phyloP scores from a whole-genome alignment of 371 early-diverging fungal species.

The Rhizopus delemar region DNA sequence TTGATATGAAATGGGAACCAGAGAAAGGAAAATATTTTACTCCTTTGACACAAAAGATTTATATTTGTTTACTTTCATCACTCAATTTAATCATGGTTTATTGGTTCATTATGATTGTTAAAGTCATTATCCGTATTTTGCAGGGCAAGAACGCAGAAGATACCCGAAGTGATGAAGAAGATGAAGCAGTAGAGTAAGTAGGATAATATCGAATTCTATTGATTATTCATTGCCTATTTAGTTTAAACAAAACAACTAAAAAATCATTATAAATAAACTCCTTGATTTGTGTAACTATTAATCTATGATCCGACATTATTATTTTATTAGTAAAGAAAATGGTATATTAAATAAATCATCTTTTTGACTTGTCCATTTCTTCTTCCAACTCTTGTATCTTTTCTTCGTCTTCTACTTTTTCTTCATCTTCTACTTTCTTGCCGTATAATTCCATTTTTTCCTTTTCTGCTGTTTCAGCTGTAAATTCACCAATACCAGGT shows the following conservation, averaged over 20 bases:
- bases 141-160: slow-evolving; percentile 69
- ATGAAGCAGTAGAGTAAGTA: slow-evolving; percentile 26
- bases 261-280: too few relatives aligned
- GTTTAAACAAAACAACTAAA: too few relatives aligned
- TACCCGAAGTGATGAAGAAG: slow-evolving; percentile 69
- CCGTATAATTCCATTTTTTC: slow-evolving; percentile 19
- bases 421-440: background rate
- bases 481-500: slow-evolving; percentile 31
- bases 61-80: slow-evolving; percentile 55
- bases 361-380: background rate
- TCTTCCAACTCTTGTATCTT: background rate
- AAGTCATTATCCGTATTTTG: slow-evolving; percentile 65
- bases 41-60: slow-evolving; percentile 50
- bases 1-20: slow-evolving; percentile 65
- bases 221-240: too few relatives aligned
- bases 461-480: slow-evolving; percentile 18
- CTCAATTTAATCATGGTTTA: slow-evolving; percentile 72
- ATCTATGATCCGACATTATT: too few relatives aligned
- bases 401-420: background rate
- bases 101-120: slow-evolving; percentile 77
- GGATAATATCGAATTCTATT: too few relatives aligned
- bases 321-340: too few relatives aligned
- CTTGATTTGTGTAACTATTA: too few relatives aligned
- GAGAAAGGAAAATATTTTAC: slow-evolving; percentile 63
- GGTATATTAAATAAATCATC: background rate